Base-by-base conservation (phyloP, 1,284 basidiomycete species). In the Malassezia cuniculi region DNA sequence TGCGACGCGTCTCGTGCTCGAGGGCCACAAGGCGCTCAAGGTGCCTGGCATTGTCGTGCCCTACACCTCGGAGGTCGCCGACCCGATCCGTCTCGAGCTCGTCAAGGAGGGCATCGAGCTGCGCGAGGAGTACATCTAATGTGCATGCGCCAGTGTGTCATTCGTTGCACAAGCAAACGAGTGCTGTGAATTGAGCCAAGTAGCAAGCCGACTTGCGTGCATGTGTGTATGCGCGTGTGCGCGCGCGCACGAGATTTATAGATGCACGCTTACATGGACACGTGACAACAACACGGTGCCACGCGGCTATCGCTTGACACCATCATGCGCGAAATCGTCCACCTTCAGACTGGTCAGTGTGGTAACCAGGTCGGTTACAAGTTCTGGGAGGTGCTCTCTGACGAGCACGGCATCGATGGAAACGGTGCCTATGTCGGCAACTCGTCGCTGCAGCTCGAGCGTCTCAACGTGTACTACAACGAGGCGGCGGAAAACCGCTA, bases 361-460 rank as follows among this genome's bases (percentile, higher is more conserved):
- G 65, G 65, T 55, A 68, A 68, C 60, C 65, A 68, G 46, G 57
- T 68, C 41, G 64, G 65, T 81, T 82, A 85, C 75, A 93, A 93
- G 73, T 94, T 95, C 80, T 94, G 86, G 89, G 86, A 82, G 72
- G 86, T 85, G 60, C 54, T 95, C 68, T 89, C 85, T 47, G 86
- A 94, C 70, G 89, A 95, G 75, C 89, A 95, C 71, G 85, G 85
- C 68, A 86, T 94, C 70, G 84, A 84, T 71, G 75, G 74, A 69
- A 82, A 87, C 74, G 87, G 87, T 33, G 52, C 55, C 53, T 95
- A 94, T 79, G 81, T 82, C 71, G 90, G 90, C 66, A 85, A 71
- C 70, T 82, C 81, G 68, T 82, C 82, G 69, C 78, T 86, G 59
- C 90, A 95, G 74, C 81, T 95, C 59, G 90, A 95, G 73, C 82